Evolutionary conservation across 2,329 filamentous ascomycete species (phyloP).

Genomic region (Elsinoe perseae): DNA sequence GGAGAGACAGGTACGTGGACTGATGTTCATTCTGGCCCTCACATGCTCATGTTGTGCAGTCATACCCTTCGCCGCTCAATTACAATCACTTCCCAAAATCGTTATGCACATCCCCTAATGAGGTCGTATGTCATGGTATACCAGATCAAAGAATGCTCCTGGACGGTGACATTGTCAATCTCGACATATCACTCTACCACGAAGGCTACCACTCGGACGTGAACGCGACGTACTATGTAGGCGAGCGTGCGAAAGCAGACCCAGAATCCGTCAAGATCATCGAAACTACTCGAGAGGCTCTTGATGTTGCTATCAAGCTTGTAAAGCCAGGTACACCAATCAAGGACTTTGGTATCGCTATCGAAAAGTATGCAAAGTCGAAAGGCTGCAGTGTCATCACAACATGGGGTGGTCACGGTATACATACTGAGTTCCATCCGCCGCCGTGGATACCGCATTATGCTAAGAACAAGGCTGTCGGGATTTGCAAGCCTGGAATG

Average conservation of each 20-base stretch:
- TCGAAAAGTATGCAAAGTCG: slow-evolving; percentile 87
- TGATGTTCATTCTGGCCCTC: neutral
- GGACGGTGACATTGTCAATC: slow-evolving; percentile 94
- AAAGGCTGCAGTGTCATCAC: slow-evolving; percentile 82
- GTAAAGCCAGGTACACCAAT: slow-evolving; percentile 91
- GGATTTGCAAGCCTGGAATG: slow-evolving; percentile 89
- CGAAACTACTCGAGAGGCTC: slow-evolving; percentile 81
- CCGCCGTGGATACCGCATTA: slow-evolving; percentile 94
- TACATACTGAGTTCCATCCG: slow-evolving; percentile 88
- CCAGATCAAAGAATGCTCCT: slow-evolving; percentile 79
- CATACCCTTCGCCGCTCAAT: slow-evolving; percentile 89
- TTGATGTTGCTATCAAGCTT: slow-evolving; percentile 80
- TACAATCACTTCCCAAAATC: slow-evolving; percentile 97
- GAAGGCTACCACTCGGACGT: slow-evolving; percentile 91
- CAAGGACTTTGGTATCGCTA: slow-evolving; percentile 85
- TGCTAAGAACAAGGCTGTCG: slow-evolving; percentile 94
- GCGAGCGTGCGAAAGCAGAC: slow-evolving; percentile 73
- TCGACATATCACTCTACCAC: slow-evolving; percentile 90
- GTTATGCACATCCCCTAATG: slow-evolving; percentile 90
- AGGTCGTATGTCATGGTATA: slow-evolving; percentile 97
- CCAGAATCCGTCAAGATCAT: slow-evolving; percentile 83
- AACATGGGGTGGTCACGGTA: slow-evolving; percentile 92
- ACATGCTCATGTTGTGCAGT: slow-evolving; percentile 43
- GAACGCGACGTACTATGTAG: slow-evolving; percentile 98
- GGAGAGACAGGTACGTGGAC: slow-evolving; percentile 75